Evolutionary conservation across 139 green algal genomes (phyloP).

Genomic region (Closterium sp.): DNA sequence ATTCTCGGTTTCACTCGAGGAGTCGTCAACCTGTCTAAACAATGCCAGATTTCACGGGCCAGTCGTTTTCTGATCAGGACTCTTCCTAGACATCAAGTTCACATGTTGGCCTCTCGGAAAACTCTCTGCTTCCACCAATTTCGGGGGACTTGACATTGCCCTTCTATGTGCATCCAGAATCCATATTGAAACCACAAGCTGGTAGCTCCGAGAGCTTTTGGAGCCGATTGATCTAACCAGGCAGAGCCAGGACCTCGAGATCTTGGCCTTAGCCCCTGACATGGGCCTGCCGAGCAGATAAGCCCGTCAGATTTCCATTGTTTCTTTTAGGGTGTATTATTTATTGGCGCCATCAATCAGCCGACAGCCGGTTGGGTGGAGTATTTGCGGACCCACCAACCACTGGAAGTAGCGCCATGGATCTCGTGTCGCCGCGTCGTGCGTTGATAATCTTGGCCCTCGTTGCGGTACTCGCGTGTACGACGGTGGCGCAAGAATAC

Average conservation of each 20-base stretch:
- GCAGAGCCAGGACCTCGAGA: not conserved
- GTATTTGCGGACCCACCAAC: not conserved
- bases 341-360: not conserved
- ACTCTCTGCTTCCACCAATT: not conserved
- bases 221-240: not conserved
- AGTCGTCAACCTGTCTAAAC: no score
- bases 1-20: no score
- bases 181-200: not conserved
- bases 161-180: no score
- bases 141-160: not conserved
- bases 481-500: not conserved
- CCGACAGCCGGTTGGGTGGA: not conserved
- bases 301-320: not conserved
- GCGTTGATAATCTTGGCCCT: not conserved
- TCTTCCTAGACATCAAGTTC: no score
- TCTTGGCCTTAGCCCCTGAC: not conserved
- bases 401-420: not conserved
- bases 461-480: not conserved
- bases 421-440: not conserved
- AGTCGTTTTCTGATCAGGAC: no score
- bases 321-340: not conserved
- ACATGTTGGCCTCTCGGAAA: no score
- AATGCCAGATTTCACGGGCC: no score
- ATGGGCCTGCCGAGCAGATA: not conserved
- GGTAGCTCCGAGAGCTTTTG: not conserved